Conservation (phyloP, 345 rosid genomes). For the Moricandia moricandioides region DNA sequence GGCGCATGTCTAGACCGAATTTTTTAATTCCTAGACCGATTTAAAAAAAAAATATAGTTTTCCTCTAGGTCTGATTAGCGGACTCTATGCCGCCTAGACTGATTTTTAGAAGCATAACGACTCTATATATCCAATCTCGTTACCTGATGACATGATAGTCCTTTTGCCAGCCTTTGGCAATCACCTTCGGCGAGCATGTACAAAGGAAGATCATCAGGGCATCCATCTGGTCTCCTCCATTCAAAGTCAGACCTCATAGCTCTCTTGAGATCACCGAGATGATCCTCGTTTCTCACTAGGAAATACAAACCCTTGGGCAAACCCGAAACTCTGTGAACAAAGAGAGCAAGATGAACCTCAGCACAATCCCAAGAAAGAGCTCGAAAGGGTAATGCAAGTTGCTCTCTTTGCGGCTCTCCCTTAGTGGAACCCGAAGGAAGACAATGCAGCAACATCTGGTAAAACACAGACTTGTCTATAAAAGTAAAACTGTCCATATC, state of each 20-base stretch:
- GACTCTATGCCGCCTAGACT: too few species aligned
- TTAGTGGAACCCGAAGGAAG: constrained; percentile 65
- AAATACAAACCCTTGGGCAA: constrained; percentile 77
- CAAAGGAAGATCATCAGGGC: constrained; percentile 64
- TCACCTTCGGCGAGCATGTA: constrained; percentile 61
- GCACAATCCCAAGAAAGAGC: constrained; percentile 81
- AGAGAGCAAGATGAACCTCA: constrained; percentile 79
- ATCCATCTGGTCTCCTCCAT: constrained; percentile 82
- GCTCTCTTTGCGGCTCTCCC: constrained; percentile 54
- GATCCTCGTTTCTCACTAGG: constrained; percentile 83
- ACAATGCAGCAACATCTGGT: constrained; percentile 82
- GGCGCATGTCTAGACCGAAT: too few species aligned
- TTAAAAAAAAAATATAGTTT: too few species aligned
- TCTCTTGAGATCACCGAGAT: constrained; percentile 55
- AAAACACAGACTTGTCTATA: constrained; percentile 62
- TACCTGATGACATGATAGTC: constrained; percentile 86
- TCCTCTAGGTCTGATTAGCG: too few species aligned
- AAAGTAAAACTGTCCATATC: constrained; percentile 75
- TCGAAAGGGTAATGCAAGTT: constrained; percentile 67
- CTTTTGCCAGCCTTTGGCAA: constrained; percentile 60
- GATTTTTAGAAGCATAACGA: too few species aligned
- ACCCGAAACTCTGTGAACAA: constrained; percentile 75
- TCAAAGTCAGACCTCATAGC: constrained; percentile 53
- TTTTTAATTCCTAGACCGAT: too few species aligned
- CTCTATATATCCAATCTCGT: not conserved